phyloP scores from a whole-genome alignment of 2,329 filamentous ascomycete genomes.

The Huntiella decipiens region DNA sequence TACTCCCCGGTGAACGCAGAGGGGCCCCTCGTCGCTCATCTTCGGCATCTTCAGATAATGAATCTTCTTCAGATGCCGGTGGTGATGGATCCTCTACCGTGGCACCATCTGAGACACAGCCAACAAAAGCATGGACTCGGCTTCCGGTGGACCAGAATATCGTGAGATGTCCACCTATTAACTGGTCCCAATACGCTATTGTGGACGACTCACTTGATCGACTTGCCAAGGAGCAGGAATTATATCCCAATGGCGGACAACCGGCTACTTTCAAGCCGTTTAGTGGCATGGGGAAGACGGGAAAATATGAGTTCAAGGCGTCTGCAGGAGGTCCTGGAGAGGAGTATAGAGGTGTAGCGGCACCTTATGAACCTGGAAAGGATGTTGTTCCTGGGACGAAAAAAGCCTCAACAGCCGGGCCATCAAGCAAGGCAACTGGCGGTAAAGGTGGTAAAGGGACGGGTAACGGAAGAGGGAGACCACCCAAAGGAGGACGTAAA shows the following conservation, averaged over 20 bases:
- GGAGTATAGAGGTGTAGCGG: slow-evolving; percentile 31
- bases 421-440: background rate
- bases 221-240: slow-evolving; percentile 62
- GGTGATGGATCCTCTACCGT: slow-evolving; percentile 14
- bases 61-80: slow-evolving; percentile 15
- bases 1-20: slow-evolving; percentile 13
- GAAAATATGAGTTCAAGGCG: slow-evolving; percentile 31
- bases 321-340: slow-evolving; percentile 18
- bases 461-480: slow-evolving; percentile 10
- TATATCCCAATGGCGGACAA: slow-evolving; percentile 38
- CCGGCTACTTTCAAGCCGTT: slow-evolving; percentile 25
- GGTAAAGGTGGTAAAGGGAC: slow-evolving; percentile 4
- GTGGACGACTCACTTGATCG: slow-evolving; percentile 58
- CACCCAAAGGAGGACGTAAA: slow-evolving; percentile 16
- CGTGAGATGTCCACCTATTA: slow-evolving; percentile 71
- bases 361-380: slow-evolving; percentile 34
- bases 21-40: slow-evolving; percentile 11
- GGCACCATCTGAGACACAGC: slow-evolving; percentile 10
- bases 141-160: slow-evolving; percentile 67
- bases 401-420: slow-evolving; percentile 12
- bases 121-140: slow-evolving; percentile 30
- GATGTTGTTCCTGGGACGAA: slow-evolving; percentile 27
- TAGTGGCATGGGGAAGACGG: slow-evolving; percentile 16
- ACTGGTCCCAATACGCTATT: slow-evolving; percentile 90
- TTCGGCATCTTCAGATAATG: slow-evolving; percentile 14